Evolutionary conservation across 2,329 filamentous ascomycete species (phyloP), one percentile per base, ranked within the genome.

Genomic region (Claviceps africana): DNA sequence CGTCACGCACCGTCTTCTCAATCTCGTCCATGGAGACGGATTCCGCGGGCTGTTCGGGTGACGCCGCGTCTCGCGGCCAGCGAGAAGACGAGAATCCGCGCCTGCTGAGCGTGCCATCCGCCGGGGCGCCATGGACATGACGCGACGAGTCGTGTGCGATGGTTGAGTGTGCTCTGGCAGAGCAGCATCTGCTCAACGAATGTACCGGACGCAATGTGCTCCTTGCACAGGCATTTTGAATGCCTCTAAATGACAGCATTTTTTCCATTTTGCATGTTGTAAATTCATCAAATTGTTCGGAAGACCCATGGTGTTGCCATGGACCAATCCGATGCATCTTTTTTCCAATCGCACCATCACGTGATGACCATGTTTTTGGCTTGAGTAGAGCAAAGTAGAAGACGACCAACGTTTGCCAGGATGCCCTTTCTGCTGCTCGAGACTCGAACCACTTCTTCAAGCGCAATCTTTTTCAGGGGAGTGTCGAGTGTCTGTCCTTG

Each of bases 1-100:
- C 84, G 58, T 81, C 74, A 52, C 85, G 79, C 33, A 88, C 88
- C 8, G 83, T 70, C 11, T 72, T 71, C 62, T 88, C 85, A 52
- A 79, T 71, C 5, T 77, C 71, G 11, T 64, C 57, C n/a, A n/a
- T n/a, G n/a, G n/a, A n/a, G 10, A 35, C 10, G 3, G 55, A 25
- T 30, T 40, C 35, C 51, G 35, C 4, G n/a, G 13, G 13, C 11
- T 44, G 19, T 45, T 46, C n/a, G 22, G 13, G 21, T 11, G 49
- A 11, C 4, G 53, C 25, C 17, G 60, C 59, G 45, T 62, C 59
- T 55, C 55, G 59, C 47, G 58, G 53, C 50, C 37, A 50, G 55
- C 55, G 56, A n/a, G 62, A 63, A 3, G 52, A 59, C 33, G 66
- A 66, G 58, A 68, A 62, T 17, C 50, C 55, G 53, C 63, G 62